These are phyloP conservation scores for Athelia sp. DNA, from an alignment of 1,284 basidiomycete species.

Conservation along the genomic window DNA sequence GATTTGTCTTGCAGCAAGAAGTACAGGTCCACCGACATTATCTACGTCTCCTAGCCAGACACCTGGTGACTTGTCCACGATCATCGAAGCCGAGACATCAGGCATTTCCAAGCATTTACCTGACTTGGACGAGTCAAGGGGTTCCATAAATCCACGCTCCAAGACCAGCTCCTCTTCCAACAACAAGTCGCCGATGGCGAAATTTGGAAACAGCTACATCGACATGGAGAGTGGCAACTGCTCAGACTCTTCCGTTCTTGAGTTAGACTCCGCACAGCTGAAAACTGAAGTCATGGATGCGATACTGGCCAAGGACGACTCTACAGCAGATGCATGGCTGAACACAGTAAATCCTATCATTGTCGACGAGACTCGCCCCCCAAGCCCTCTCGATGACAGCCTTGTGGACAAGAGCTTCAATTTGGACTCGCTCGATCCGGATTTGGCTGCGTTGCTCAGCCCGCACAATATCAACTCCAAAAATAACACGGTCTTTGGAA, in stretches of 20 bases:
- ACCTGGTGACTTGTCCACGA: conserved; percentile 59
- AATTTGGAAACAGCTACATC: conserved; percentile 9
- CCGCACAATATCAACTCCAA: conserved; percentile 33
- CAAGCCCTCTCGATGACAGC: conserved; percentile 7
- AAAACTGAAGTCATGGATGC: conserved; percentile 55
- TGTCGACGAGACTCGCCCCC: conserved; percentile 29
- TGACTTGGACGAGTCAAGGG: conserved; percentile 19
- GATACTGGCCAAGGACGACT: conserved; percentile 35
- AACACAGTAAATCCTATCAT: conserved; percentile 32
- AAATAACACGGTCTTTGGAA: conserved; percentile 3
- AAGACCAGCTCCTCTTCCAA: background rate
- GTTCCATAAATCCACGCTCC: conserved; percentile 10
- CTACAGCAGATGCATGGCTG: conserved; percentile 43
- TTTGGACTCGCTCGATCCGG: conserved; percentile 51
- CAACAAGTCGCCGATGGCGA: conserved; percentile 14
- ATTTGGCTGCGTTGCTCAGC: conserved; percentile 57
- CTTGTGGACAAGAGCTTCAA: conserved; percentile 40
- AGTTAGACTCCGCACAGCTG: conserved; percentile 52
- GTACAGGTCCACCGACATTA: conserved; percentile 31
- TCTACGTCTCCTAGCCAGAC: conserved; percentile 30
- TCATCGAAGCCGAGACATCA: conserved; percentile 70
- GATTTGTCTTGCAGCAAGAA: conserved; percentile 5
- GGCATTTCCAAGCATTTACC: conserved; percentile 58
- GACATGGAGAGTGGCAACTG: conserved; percentile 16
- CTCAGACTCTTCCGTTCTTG: conserved; percentile 40